phyloP scores from a whole-genome alignment of 345 rosid genomes.

The Corymbia maculata region DNA sequence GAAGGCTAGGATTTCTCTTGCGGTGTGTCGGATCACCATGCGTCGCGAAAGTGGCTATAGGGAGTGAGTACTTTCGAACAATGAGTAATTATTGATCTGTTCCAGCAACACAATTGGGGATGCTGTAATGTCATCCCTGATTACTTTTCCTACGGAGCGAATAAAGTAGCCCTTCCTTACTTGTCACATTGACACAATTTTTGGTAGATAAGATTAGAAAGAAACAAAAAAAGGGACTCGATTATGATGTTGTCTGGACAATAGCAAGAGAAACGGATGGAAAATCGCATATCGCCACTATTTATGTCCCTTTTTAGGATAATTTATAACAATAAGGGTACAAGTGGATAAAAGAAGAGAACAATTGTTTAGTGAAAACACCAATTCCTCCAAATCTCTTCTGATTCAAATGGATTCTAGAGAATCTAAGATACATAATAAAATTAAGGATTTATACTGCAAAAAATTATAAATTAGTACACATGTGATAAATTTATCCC shows the following conservation, averaged over 20 bases:
- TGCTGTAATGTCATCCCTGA: neutral
- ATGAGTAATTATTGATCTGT: neutral
- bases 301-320: neutral
- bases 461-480: too few species aligned
- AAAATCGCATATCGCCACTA: neutral
- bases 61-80: neutral
- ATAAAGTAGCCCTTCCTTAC: neutral
- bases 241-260: neutral
- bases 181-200: neutral
- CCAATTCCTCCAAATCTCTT: neutral
- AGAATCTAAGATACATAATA: neutral
- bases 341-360: neutral
- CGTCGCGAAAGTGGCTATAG: neutral
- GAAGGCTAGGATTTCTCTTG: neutral
- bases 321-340: neutral
- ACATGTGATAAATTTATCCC: too few species aligned
- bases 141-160: neutral
- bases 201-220: neutral
- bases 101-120: neutral
- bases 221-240: neutral
- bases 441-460: neutral
- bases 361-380: neutral
- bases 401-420: neutral
- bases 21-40: neutral
- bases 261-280: neutral